Evolutionary conservation across 768 basidiomycete species (phyloP).

Genomic region (Gymnopilus junonius): DNA sequence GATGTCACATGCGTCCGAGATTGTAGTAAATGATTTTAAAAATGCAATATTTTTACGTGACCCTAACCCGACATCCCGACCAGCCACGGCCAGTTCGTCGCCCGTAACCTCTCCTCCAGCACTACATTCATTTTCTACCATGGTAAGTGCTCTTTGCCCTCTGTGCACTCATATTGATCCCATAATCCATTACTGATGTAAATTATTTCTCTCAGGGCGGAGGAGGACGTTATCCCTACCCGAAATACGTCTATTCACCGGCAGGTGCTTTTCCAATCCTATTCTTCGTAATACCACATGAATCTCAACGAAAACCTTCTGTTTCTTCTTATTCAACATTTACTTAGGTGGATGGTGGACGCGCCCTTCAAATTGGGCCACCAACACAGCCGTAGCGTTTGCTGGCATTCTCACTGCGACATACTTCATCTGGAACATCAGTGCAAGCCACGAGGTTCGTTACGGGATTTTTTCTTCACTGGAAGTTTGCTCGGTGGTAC

Average conservation of each 20-base stretch:
- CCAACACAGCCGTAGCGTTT: constrained; percentile 78
- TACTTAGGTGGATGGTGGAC: constrained; percentile 92
- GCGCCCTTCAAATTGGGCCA: constrained; percentile 86
- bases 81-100: no score
- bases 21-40: no score
- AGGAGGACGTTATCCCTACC: constrained; percentile 88
- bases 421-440: constrained; percentile 70
- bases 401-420: constrained; percentile 70
- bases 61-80: background rate
- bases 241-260: constrained; percentile 95
- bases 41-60: no score
- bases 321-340: background rate
- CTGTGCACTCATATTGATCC: no score
- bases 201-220: constrained; percentile 60
- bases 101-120: no score
- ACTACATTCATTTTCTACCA: no score
- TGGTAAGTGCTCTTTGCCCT: constrained; percentile 15
- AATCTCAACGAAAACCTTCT: background rate
- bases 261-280: constrained; percentile 54
- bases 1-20: no score
- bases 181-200: no score
- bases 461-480: background rate
- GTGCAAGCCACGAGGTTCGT: constrained; percentile 81
- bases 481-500: no score
- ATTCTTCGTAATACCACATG: background rate